These are phyloP conservation scores for Otatea glauca DNA, from an alignment of 176 grass and related monocot genomes.

Conservation along the genomic window DNA sequence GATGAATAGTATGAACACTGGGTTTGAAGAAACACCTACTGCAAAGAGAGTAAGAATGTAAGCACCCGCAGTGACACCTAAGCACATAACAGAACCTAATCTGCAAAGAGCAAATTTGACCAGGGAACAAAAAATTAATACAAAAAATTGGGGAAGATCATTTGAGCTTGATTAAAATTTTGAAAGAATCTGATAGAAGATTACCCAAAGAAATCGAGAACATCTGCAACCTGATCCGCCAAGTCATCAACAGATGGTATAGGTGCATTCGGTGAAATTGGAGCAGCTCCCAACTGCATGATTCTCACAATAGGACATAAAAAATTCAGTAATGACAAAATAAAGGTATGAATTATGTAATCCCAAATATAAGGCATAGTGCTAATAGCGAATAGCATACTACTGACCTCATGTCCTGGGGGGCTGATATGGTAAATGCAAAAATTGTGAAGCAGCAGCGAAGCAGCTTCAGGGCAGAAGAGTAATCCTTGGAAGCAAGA, in stretches of 20 bases:
- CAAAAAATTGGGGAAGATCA: background rate
- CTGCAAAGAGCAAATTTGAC: slow-evolving; percentile 64
- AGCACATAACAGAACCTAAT: slow-evolving; percentile 97
- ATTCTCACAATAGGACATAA: slow-evolving; percentile 50
- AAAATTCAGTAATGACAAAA: slow-evolving; percentile 44
- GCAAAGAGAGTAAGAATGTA: slow-evolving; percentile 97
- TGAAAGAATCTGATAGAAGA: slow-evolving; percentile 6
- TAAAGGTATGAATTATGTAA: background rate
- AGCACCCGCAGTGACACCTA: slow-evolving; percentile 92
- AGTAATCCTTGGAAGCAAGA: slow-evolving; percentile 99
- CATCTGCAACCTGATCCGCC: slow-evolving; percentile 87
- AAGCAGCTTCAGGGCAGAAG: slow-evolving; percentile 92
- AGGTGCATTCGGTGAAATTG: slow-evolving; percentile 70
- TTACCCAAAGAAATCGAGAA: slow-evolving; percentile 99
- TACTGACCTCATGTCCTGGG: slow-evolving; percentile 93
- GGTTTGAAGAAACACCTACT: slow-evolving; percentile 58
- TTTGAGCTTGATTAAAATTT: slow-evolving; percentile 8
- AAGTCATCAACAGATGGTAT: slow-evolving; percentile 83
- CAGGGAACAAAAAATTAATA: slow-evolving; percentile 35
- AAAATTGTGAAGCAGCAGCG: slow-evolving; percentile 95
- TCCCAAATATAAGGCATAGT: slow-evolving; percentile 16
- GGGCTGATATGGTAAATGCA: slow-evolving; percentile 99
- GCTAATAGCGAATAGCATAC: slow-evolving; percentile 29
- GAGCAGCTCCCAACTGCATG: slow-evolving; percentile 93
- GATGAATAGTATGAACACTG: slow-evolving; percentile 1